phyloP scores from a whole-genome alignment of 768 basidiomycete species.

The Dentipellis sp. region DNA sequence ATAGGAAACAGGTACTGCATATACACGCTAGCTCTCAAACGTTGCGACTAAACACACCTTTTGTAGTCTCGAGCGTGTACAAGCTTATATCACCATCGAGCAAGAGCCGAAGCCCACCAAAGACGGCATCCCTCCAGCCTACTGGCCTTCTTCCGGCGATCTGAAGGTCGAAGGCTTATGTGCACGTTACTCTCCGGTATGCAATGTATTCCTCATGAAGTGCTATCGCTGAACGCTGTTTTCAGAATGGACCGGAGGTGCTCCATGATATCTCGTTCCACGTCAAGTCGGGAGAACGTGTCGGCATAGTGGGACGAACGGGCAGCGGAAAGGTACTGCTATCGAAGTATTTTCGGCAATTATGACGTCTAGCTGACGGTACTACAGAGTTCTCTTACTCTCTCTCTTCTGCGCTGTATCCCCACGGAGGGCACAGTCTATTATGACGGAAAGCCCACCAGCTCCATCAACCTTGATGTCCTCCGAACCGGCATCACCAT shows the following conservation, averaged over 20 bases:
- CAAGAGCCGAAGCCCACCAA: conserved; percentile 37
- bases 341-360: conserved; percentile 7
- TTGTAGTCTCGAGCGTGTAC: conserved; percentile 38
- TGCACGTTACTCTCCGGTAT: conserved; percentile 35
- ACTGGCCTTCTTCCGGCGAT: conserved; percentile 53
- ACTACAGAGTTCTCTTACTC: conserved; percentile 34
- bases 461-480: conserved; percentile 40
- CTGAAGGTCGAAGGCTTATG: conserved; percentile 43
- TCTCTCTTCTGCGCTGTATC: conserved; percentile 47
- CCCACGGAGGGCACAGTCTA: conserved; percentile 40
- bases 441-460: conserved; percentile 40
- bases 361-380: not conserved
- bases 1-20: conserved; percentile 20
- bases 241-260: conserved; percentile 44
- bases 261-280: conserved; percentile 42
- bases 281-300: conserved; percentile 46
- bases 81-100: conserved; percentile 47
- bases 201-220: not conserved
- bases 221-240: not conserved
- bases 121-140: conserved; percentile 44
- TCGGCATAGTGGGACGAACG: conserved; percentile 56
- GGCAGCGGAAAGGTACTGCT: conserved; percentile 40
- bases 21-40: not conserved
- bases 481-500: conserved; percentile 47
- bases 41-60: not conserved